Evolutionary conservation across 768 basidiomycete species (phyloP).

Genomic region (Tricholoma furcatifolium): DNA sequence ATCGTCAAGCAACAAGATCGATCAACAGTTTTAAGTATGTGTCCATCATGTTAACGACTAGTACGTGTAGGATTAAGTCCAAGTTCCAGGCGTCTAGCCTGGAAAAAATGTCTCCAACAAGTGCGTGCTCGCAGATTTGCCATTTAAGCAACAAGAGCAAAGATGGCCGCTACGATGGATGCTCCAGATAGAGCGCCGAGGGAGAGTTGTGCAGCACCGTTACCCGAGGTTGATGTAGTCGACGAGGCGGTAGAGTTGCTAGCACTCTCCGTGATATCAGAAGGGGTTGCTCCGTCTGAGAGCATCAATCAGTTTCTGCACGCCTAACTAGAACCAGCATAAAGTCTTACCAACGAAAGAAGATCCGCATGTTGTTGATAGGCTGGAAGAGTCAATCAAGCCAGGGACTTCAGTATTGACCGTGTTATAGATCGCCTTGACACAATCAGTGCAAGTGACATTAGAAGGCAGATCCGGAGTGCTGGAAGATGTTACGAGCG

Average conservation of each 20-base stretch:
- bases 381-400: constrained; percentile 20
- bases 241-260: neutral
- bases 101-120: neutral
- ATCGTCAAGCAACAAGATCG: too few relatives aligned
- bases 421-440: constrained; percentile 51
- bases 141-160: constrained; percentile 5
- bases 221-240: neutral
- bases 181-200: constrained; percentile 1
- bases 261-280: constrained; percentile 10
- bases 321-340: neutral
- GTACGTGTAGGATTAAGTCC: neutral
- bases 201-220: neutral
- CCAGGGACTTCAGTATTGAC: constrained; percentile 34
- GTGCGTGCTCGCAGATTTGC: neutral
- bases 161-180: neutral
- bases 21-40: neutral
- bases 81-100: neutral
- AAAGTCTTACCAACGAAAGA: constrained; percentile 47
- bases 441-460: constrained; percentile 51
- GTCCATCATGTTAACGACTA: neutral
- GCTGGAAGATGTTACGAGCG: constrained; percentile 12
- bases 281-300: constrained; percentile 11
- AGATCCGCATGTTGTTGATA: constrained; percentile 46
- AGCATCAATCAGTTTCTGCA: neutral
- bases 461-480: constrained; percentile 27